A percentile compares a stretch with the other conserved stretches of the same genome.
Evolutionary conservation across 2,329 filamentous ascomycete species (phyloP).

Genomic region (Microdochium paspali): DNA sequence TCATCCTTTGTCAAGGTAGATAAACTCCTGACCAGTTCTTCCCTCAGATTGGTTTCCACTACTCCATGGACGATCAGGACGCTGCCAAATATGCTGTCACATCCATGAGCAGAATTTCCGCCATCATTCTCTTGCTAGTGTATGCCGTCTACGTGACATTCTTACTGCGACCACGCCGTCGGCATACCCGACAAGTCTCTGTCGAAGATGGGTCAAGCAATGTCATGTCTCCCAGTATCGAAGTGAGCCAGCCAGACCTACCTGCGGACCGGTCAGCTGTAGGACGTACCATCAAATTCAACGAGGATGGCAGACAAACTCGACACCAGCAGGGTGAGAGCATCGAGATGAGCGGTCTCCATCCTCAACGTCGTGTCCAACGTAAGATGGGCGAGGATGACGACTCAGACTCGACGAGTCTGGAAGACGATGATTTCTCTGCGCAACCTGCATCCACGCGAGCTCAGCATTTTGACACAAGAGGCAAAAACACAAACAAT

Average conservation of each 20-base stretch:
- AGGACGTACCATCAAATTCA: no score
- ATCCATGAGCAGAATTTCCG: not conserved
- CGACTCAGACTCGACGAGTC: not conserved
- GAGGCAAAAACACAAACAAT: not conserved
- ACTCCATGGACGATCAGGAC: not conserved
- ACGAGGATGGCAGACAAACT: not conserved
- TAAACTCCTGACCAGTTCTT: not conserved
- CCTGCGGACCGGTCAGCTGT: no score
- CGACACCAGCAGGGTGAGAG: not conserved
- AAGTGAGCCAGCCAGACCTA: no score
- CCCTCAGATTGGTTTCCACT: not conserved
- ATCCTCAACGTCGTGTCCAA: not conserved
- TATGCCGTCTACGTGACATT: not conserved
- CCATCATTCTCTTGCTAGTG: not conserved
- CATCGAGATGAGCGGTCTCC: not conserved
- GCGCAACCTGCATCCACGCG: not conserved
- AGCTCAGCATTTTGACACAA: no score
- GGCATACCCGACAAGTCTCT: not conserved
- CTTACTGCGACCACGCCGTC: not conserved
- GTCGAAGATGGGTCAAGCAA: not conserved
- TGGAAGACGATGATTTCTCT: not conserved
- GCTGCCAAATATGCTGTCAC: not conserved
- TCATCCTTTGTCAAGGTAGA: not conserved
- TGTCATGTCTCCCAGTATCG: not conserved
- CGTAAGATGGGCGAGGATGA: not conserved